These are phyloP conservation scores for Beauveria sp. DNA, from an alignment of 2,329 filamentous ascomycete species.

Conservation along the genomic window DNA sequence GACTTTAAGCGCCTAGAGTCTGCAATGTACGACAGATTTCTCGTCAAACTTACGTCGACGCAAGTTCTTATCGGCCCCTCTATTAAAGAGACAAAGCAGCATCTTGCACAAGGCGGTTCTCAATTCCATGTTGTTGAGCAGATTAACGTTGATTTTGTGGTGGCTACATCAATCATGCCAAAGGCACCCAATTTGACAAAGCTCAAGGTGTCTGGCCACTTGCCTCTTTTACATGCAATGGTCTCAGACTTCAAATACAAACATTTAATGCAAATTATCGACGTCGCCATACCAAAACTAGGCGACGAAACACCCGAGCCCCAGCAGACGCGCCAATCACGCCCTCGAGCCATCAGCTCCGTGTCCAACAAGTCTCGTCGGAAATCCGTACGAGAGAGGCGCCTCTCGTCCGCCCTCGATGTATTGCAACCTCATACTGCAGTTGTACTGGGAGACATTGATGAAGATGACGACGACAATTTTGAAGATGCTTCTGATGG, in stretches of 20 bases:
- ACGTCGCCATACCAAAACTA: conserved; percentile 87
- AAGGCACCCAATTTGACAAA: conserved; percentile 91
- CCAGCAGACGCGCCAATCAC: conserved; percentile 21
- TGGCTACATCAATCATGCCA: conserved; percentile 96
- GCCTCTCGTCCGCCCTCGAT: conserved; percentile 64
- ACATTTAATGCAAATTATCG: conserved; percentile 89
- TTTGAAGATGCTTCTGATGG: conserved; percentile 62
- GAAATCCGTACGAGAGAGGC: conserved; percentile 39
- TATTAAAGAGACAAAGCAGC: conserved; percentile 79
- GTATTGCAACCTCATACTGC: conserved; percentile 66
- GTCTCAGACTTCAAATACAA: conserved; percentile 97
- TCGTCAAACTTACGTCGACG: conserved; percentile 86
- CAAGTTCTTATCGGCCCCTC: conserved; percentile 93
- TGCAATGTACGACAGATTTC: conserved; percentile 96
- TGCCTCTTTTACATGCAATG: conserved; percentile 85
- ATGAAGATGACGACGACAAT: conserved; percentile 57
- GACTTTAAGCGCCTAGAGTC: conserved; percentile 84
- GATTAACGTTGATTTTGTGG: conserved; percentile 93
- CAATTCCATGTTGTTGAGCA: conserved; percentile 87
- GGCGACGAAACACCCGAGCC: conserved; percentile 30
- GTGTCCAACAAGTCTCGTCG: conserved; percentile 38
- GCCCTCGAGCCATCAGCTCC: conserved; percentile 39
- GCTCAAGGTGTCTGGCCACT: conserved; percentile 80
- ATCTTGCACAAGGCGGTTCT: conserved; percentile 62
- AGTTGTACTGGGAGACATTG: conserved; percentile 71